Evolutionary conservation across 2,329 filamentous ascomycete genomes (phyloP).

Genomic region (Cercospora berteroae): DNA sequence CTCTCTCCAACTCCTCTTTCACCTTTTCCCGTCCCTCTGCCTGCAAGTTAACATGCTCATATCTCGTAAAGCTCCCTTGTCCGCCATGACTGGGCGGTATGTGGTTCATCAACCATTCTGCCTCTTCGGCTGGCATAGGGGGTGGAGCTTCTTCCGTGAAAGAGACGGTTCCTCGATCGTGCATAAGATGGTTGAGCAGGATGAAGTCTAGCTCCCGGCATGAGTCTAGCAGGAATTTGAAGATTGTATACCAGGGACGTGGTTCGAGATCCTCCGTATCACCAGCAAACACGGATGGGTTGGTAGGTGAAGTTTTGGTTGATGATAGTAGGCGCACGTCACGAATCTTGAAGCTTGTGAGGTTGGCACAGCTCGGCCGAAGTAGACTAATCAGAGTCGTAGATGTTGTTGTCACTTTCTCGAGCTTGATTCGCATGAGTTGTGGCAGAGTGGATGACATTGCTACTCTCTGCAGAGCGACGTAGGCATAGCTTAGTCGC

Average conservation of each 20-base stretch:
- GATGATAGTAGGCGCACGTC: conserved; percentile 32
- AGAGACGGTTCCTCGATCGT: conserved; percentile 28
- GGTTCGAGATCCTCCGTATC: conserved; percentile 11
- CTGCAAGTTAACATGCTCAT: conserved; percentile 30
- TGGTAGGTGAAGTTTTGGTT: conserved; percentile 13
- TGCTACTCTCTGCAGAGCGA: conserved; percentile 23
- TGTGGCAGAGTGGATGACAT: conserved; percentile 16
- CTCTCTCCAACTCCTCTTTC: conserved; percentile 16
- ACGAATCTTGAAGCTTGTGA: conserved; percentile 35
- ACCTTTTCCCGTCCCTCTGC: conserved; percentile 23
- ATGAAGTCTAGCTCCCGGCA: conserved; percentile 29
- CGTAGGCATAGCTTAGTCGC: conserved; percentile 28
- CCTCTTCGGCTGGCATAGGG: conserved; percentile 15
- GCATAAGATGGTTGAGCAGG: conserved; percentile 33
- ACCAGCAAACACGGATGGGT: conserved; percentile 9
- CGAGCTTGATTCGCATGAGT: conserved; percentile 34
- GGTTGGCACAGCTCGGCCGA: conserved; percentile 17
- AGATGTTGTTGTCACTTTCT: conserved; percentile 32
- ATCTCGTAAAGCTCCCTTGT: conserved; percentile 23
- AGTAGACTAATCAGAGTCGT: conserved; percentile 26
- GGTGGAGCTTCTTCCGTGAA: conserved; percentile 26
- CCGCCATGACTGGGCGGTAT: conserved; percentile 17
- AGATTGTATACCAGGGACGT: conserved; percentile 30
- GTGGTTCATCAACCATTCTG: conserved; percentile 20
- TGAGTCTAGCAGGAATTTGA: conserved; percentile 27